phyloP scores from a whole-genome alignment of 2,329 filamentous ascomycete species.

The Ophiobolus disseminans region DNA sequence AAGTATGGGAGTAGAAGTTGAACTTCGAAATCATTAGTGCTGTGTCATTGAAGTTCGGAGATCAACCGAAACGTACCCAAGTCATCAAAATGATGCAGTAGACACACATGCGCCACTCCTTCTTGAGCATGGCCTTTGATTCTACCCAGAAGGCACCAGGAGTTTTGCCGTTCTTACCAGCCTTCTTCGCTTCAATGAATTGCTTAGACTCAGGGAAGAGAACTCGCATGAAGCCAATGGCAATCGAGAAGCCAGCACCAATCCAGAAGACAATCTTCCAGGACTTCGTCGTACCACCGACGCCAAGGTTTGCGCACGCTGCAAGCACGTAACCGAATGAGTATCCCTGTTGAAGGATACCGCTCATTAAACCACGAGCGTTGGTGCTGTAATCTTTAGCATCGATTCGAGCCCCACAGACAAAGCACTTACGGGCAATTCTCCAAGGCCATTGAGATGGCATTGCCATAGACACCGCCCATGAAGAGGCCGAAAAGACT shows the following conservation, averaged over 20 bases:
- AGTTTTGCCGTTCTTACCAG: slow-evolving; percentile 54
- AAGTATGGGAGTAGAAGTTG: slow-evolving; percentile 73
- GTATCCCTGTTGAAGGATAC: slow-evolving; percentile 83
- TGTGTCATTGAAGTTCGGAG: neutral
- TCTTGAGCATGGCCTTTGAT: slow-evolving; percentile 69
- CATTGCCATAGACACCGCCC: slow-evolving; percentile 82
- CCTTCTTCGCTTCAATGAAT: slow-evolving; percentile 73
- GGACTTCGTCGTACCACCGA: slow-evolving; percentile 67
- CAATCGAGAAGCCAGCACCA: slow-evolving; percentile 71
- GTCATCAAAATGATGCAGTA: slow-evolving; percentile 83
- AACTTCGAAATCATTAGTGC: slow-evolving; percentile 53
- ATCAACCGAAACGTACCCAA: slow-evolving; percentile 52
- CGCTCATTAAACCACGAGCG: slow-evolving; percentile 80
- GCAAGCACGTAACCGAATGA: slow-evolving; percentile 81
- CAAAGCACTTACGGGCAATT: slow-evolving; percentile 65
- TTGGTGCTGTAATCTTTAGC: slow-evolving; percentile 51
- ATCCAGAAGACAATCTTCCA: slow-evolving; percentile 83
- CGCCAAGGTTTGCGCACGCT: slow-evolving; percentile 75
- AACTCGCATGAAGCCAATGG: slow-evolving; percentile 70
- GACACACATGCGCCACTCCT: slow-evolving; percentile 78
- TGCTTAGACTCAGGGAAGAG: slow-evolving; percentile 77
- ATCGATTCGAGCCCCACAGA: slow-evolving; percentile 20
- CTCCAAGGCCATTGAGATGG: slow-evolving; percentile 78
- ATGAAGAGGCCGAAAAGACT: slow-evolving; percentile 79
- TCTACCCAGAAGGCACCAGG: slow-evolving; percentile 70